Percentiles rank a stretch among this genome's conserved stretches.
Conservation (phyloP, 2,329 filamentous ascomycete genomes). For the Shiraia sp. region DNA sequence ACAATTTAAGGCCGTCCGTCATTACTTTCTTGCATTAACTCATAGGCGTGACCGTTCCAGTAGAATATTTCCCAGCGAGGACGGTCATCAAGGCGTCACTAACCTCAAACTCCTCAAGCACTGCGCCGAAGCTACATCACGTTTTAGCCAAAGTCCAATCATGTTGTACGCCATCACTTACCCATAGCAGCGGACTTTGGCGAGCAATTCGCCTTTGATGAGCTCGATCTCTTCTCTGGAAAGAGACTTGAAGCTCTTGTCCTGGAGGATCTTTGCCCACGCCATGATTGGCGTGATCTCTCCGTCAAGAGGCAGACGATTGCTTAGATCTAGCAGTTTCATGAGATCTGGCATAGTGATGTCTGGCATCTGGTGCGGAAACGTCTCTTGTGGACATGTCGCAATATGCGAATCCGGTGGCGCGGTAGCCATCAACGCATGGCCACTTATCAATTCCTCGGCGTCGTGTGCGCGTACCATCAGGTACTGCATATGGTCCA, state of each 20-base stretch:
- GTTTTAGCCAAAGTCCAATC: slow-evolving; percentile 10
- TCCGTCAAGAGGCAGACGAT: slow-evolving; percentile 79
- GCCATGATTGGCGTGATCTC: slow-evolving; percentile 97
- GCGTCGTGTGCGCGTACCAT: slow-evolving; percentile 60
- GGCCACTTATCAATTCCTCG: slow-evolving; percentile 70
- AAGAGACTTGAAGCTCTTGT: slow-evolving; percentile 64
- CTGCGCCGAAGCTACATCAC: slow-evolving; percentile 64
- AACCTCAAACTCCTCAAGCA: slow-evolving; percentile 74
- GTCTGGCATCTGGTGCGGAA: slow-evolving; percentile 77
- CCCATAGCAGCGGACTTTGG: slow-evolving; percentile 92
- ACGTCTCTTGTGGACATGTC: slow-evolving; percentile 58
- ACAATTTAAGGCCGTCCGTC: slow-evolving; percentile 1
- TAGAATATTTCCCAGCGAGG: slow-evolving; percentile 59
- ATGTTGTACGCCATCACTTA: slow-evolving; percentile 56
- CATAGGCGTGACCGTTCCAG: slow-evolving; percentile 13
- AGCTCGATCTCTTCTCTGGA: slow-evolving; percentile 69
- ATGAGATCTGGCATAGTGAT: slow-evolving; percentile 71
- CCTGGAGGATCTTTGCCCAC: slow-evolving; percentile 75
- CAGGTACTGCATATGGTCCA: slow-evolving; percentile 84
- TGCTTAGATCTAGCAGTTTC: slow-evolving; percentile 82
- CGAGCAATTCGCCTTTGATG: slow-evolving; percentile 72
- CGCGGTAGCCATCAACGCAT: slow-evolving; percentile 91
- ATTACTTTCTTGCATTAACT: slow-evolving; percentile 14
- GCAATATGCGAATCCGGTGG: slow-evolving; percentile 70
- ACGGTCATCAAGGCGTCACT: slow-evolving; percentile 76